phyloP scores from a whole-genome alignment of 129 eudicot genomes.

The Arctium lappa region DNA sequence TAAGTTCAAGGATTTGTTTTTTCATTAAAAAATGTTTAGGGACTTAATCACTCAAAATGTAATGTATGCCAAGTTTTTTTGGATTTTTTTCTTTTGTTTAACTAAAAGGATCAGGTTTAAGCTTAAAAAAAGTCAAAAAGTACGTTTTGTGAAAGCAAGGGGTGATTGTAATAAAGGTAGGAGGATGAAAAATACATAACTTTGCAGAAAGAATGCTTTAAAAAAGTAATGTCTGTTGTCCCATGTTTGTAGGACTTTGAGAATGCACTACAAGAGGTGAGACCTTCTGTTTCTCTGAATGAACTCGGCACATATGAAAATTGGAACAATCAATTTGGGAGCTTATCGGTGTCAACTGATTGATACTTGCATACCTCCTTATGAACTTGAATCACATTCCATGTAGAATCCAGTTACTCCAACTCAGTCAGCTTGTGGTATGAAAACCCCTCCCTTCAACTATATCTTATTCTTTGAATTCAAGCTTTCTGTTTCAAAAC shows the following conservation, averaged over 20 bases:
- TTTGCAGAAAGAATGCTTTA: background rate
- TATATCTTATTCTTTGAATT: background rate
- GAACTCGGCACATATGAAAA: constrained; percentile 73
- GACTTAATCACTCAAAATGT: too few species aligned
- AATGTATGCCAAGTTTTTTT: too few species aligned
- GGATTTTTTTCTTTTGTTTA: too few species aligned
- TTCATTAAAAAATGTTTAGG: too few species aligned
- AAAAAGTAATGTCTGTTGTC: background rate
- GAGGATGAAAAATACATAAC: background rate
- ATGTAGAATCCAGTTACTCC: background rate
- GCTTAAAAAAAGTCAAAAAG: too few species aligned
- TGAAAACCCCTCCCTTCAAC: background rate
- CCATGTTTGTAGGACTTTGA: constrained; percentile 51
- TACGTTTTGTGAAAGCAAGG: background rate
- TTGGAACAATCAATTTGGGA: constrained; percentile 88
- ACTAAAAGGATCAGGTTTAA: background rate
- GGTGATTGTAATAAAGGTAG: background rate
- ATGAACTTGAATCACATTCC: background rate
- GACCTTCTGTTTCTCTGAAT: constrained; percentile 79
- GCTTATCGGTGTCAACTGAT: constrained; percentile 42
- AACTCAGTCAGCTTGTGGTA: background rate
- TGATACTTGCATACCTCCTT: background rate
- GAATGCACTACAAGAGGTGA: constrained; percentile 70
- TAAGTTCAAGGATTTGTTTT: too few species aligned
- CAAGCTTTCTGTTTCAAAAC: background rate